These are phyloP conservation scores for Salix udensis DNA, from an alignment of 345 rosid species.

Conservation along the genomic window DNA sequence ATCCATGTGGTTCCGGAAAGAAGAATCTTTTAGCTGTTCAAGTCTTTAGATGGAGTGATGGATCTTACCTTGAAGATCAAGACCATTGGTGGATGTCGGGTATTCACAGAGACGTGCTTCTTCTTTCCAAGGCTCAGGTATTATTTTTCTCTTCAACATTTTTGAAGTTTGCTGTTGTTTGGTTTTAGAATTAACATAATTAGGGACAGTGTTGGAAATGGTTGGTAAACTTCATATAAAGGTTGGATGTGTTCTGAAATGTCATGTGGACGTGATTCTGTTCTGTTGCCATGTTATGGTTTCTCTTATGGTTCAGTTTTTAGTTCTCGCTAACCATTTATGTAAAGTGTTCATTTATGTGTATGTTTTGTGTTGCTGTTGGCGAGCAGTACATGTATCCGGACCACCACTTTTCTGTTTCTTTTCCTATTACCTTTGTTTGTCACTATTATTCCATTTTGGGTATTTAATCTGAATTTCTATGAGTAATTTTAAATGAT, in stretches of 20 bases:
- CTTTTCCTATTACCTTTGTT: not conserved
- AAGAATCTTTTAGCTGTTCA: slow-evolving; percentile 89
- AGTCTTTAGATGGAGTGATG: slow-evolving; percentile 99
- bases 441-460: not conserved
- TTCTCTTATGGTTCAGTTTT: too few relatives aligned
- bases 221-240: too few relatives aligned
- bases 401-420: not conserved
- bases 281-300: too few relatives aligned
- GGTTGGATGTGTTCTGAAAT: too few relatives aligned
- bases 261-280: too few relatives aligned
- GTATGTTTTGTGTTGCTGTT: not conserved
- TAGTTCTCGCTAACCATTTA: too few relatives aligned
- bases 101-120: slow-evolving; percentile 92
- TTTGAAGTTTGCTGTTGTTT: not conserved
- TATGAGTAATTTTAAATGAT: not conserved
- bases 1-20: slow-evolving; percentile 65
- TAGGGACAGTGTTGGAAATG: not conserved
- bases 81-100: slow-evolving; percentile 99
- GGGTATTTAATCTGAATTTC: not conserved
- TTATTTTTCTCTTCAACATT: not conserved
- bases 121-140: slow-evolving; percentile 96
- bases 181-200: not conserved
- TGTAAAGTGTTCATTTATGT: not conserved
- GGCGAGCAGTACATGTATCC: not conserved
- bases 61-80: slow-evolving; percentile 99